Evolutionary conservation across 495 filamentous ascomycete species (phyloP).

Genomic region (Bryoglossum gracile): DNA sequence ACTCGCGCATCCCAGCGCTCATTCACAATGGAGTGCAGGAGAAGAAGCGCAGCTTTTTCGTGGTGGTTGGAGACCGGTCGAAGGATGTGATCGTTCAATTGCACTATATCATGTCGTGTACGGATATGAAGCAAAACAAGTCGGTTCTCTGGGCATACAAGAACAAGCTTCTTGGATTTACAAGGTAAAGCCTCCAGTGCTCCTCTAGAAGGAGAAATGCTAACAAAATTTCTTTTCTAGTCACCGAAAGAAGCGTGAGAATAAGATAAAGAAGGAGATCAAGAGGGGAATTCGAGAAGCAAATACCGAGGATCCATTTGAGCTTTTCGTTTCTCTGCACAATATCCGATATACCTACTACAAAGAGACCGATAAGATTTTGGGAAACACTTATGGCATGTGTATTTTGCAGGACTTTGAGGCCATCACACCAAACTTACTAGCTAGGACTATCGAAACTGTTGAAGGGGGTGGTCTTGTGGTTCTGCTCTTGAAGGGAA

Average conservation of each 20-base stretch:
- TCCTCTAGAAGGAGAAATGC: not conserved
- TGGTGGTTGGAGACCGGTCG: slow-evolving; percentile 88
- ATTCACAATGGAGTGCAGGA: slow-evolving; percentile 94
- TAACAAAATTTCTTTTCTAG: slow-evolving; percentile 31
- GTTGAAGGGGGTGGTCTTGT: slow-evolving; percentile 96
- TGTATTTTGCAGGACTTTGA: slow-evolving; percentile 98
- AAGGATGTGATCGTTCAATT: slow-evolving; percentile 97
- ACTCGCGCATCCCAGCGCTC: slow-evolving; percentile 91
- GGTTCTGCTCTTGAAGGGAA: slow-evolving; percentile 84
- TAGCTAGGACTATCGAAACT: slow-evolving; percentile 93
- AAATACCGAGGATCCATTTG: slow-evolving; percentile 96
- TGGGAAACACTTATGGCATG: slow-evolving; percentile 98
- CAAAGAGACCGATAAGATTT: slow-evolving; percentile 99
- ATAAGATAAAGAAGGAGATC: slow-evolving; percentile 96
- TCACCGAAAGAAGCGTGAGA: slow-evolving; percentile 95
- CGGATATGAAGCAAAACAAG: slow-evolving; percentile 92
- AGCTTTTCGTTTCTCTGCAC: slow-evolving; percentile 92
- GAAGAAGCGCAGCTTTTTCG: slow-evolving; percentile 96
- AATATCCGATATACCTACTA: slow-evolving; percentile 99
- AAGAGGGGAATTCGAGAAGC: slow-evolving; percentile 90
- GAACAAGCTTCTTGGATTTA: slow-evolving; percentile 92
- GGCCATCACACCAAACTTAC: slow-evolving; percentile 90
- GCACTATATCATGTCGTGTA: slow-evolving; percentile 85
- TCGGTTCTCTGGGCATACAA: slow-evolving; percentile 99
- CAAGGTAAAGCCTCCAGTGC: slow-evolving; percentile 31